Evolutionary conservation across 768 basidiomycete genomes (phyloP).

Genomic region (Boletus sp.): DNA sequence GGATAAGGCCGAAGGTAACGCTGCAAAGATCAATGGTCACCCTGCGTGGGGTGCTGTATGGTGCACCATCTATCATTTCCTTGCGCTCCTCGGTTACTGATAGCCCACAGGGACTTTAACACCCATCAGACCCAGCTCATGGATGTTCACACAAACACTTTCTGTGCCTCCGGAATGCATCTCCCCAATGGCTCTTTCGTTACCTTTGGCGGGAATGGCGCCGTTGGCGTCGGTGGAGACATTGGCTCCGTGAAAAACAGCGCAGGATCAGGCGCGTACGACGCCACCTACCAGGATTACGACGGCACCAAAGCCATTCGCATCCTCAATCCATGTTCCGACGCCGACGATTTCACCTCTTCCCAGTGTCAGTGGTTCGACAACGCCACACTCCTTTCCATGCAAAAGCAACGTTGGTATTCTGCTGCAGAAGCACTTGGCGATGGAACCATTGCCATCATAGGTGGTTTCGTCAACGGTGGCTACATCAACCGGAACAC

Average conservation of each 20-base stretch:
- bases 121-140: conserved; percentile 17
- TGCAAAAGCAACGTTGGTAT: conserved; percentile 76
- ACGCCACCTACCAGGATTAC: conserved; percentile 70
- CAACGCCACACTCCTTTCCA: conserved; percentile 53
- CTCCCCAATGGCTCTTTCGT: conserved; percentile 74
- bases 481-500: conserved; percentile 78
- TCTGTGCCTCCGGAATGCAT: conserved; percentile 82
- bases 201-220: conserved; percentile 77
- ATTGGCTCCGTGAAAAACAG: conserved; percentile 49
- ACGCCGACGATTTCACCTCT: conserved; percentile 43
- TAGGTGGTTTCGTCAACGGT: conserved; percentile 77
- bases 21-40: conserved; percentile 60
- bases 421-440: conserved; percentile 69
- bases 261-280: conserved; percentile 50
- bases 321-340: conserved; percentile 71
- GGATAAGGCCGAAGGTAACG: conserved; percentile 87
- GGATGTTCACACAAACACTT: conserved; percentile 59
- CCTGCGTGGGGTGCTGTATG: conserved; percentile 74
- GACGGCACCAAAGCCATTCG: conserved; percentile 81
- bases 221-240: conserved; percentile 62
- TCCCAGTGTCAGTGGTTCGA: conserved; percentile 71
- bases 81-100: background rate
- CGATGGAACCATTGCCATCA: conserved; percentile 75
- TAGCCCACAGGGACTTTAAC: conserved; percentile 21
- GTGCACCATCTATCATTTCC: conserved; percentile 26